These are phyloP conservation scores for Leucosporidium creatinivorum DNA, from an alignment of 768 basidiomycete species.

Conservation along the genomic window DNA sequence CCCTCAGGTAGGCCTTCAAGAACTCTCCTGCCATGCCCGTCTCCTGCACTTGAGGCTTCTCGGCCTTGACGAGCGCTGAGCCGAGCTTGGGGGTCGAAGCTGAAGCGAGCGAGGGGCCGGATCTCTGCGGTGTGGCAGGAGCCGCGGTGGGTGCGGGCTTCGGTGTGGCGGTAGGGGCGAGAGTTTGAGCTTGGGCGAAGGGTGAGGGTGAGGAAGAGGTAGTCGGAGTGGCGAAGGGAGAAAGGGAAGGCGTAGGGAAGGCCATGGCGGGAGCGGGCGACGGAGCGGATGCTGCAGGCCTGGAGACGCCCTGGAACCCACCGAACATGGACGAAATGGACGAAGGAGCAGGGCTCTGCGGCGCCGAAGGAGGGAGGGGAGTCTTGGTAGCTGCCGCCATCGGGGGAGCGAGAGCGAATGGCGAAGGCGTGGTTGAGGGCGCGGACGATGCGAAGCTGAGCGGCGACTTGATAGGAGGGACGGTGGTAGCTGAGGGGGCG, in stretches of 20 bases:
- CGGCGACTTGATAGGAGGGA: neutral
- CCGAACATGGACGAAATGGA: no score
- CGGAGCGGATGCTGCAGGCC: neutral
- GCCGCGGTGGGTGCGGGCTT: neutral
- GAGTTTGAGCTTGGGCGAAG: neutral
- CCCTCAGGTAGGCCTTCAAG: constrained; percentile 27
- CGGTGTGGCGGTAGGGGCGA: neutral
- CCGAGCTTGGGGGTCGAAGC: constrained; percentile 19
- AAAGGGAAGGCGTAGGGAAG: constrained; percentile 8
- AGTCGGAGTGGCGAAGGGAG: neutral
- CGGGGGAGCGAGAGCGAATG: no score
- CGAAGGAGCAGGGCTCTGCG: no score
- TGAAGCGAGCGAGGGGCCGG: neutral
- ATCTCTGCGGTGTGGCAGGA: neutral
- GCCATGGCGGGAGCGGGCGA: neutral
- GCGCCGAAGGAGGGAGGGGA: no score
- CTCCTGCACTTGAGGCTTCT: constrained; percentile 22
- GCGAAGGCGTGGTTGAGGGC: no score
- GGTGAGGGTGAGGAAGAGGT: neutral
- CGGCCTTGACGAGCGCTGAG: constrained; percentile 2
- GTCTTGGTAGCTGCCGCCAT: no score
- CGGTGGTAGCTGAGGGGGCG: neutral
- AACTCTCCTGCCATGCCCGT: constrained; percentile 36
- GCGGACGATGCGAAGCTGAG: neutral
- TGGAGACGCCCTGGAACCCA: no score